Conservation (phyloP, 1,139 yeast genomes). For the Pichia sp. region DNA sequence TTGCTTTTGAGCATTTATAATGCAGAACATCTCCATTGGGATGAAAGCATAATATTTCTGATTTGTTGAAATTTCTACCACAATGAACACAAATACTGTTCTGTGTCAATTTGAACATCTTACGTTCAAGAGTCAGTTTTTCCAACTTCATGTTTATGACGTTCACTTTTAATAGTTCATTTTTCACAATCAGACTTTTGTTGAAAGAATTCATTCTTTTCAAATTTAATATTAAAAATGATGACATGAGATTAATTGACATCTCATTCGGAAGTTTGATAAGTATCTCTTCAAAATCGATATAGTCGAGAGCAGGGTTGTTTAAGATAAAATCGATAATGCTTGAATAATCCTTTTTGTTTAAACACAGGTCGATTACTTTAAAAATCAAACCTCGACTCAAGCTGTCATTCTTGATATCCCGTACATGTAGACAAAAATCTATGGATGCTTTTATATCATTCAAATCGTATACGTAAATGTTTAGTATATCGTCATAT, state of each 20-base stretch:
- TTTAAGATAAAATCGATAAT: slow-evolving; percentile 24
- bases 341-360: slow-evolving; percentile 13
- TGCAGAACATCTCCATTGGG: slow-evolving; percentile 57
- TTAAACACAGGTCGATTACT: slow-evolving; percentile 23
- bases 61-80: slow-evolving; percentile 50
- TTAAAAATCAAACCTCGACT: slow-evolving; percentile 18
- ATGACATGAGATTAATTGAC: slow-evolving; percentile 41
- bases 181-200: slow-evolving; percentile 27
- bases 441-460: slow-evolving; percentile 56
- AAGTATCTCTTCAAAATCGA: slow-evolving; percentile 49
- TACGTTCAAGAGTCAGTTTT: slow-evolving; percentile 35
- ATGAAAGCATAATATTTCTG: slow-evolving; percentile 54
- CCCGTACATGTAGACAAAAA: slow-evolving; percentile 42
- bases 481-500: slow-evolving; percentile 61
- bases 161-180: slow-evolving; percentile 36
- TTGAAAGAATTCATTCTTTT: slow-evolving; percentile 34
- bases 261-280: slow-evolving; percentile 48
- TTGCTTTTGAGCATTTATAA: slow-evolving; percentile 52
- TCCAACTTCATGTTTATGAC: slow-evolving; percentile 24
- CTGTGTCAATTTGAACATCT: slow-evolving; percentile 36
- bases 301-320: slow-evolving; percentile 44
- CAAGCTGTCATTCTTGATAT: slow-evolving; percentile 14
- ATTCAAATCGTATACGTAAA: slow-evolving; percentile 54
- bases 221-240: slow-evolving; percentile 46
- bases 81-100: slow-evolving; percentile 57